Conservation (phyloP, 202 grass and related monocot genomes). For the Musa balbisiana region DNA sequence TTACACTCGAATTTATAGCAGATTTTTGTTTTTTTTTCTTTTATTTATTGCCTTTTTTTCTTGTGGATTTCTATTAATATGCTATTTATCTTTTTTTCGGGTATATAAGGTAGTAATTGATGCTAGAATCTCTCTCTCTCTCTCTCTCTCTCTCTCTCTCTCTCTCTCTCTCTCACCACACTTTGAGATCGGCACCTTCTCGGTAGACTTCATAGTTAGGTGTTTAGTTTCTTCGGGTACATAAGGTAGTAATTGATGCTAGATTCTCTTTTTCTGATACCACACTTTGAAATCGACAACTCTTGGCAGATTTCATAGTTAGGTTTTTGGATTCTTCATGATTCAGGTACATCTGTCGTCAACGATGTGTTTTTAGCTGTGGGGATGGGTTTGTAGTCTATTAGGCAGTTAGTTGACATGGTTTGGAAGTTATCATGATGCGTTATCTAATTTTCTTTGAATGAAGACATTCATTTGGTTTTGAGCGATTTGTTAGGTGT, state of each 20-base stretch:
- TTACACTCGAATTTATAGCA: background rate
- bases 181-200: too few relatives aligned
- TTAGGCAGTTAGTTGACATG: background rate
- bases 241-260: background rate
- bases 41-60: background rate
- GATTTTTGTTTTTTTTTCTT: background rate
- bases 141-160: too few relatives aligned
- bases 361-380: background rate
- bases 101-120: background rate
- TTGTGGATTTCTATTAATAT: background rate
- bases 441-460: too few relatives aligned
- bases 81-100: background rate
- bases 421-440: background rate
- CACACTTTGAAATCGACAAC: background rate
- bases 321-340: background rate
- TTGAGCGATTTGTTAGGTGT: background rate
- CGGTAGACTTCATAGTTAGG: too few relatives aligned
- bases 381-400: background rate
- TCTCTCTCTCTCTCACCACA: too few relatives aligned
- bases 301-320: background rate
- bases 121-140: background rate
- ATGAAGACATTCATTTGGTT: background rate
- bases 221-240: background rate
- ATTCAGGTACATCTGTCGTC: too few relatives aligned
- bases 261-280: background rate